Evolutionary conservation across 768 basidiomycete species (phyloP).

Genomic region (Pulveroboletus sp.): DNA sequence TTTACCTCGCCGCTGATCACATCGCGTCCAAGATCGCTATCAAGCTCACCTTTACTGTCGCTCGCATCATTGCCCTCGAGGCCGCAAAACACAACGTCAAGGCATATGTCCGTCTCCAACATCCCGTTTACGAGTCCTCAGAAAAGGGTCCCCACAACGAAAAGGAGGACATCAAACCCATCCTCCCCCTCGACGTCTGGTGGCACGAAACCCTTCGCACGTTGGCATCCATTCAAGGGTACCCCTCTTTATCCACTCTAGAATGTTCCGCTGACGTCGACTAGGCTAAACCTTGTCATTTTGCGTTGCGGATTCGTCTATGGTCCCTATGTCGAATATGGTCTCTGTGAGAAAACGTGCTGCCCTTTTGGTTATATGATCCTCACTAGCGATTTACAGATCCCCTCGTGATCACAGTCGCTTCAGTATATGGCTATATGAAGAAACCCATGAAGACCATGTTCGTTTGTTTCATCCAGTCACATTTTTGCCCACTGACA

Average conservation of each 20-base stretch:
- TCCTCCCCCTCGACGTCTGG: slow-evolving; percentile 72
- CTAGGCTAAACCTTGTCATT: slow-evolving; percentile 77
- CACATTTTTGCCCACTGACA: slow-evolving; percentile 6
- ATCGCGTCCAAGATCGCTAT: slow-evolving; percentile 64
- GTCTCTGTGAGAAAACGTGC: slow-evolving; percentile 48
- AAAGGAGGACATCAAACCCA: slow-evolving; percentile 72
- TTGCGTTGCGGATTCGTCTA: slow-evolving; percentile 74
- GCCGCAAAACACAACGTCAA: slow-evolving; percentile 77
- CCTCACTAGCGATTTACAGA: slow-evolving; percentile 41
- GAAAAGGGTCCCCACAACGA: slow-evolving; percentile 66
- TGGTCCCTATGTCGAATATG: slow-evolving; percentile 76
- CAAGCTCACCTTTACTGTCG: slow-evolving; percentile 66
- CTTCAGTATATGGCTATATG: slow-evolving; percentile 77
- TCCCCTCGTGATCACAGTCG: slow-evolving; percentile 68
- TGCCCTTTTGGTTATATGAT: slow-evolving; percentile 5
- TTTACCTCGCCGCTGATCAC: slow-evolving; percentile 3
- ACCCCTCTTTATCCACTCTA: slow-evolving; percentile 9
- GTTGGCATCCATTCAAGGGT: slow-evolving; percentile 74
- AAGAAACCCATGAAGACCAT: slow-evolving; percentile 84
- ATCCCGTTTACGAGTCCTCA: slow-evolving; percentile 74
- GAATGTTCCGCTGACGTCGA: slow-evolving; percentile 6
- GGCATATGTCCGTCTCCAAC: slow-evolving; percentile 75
- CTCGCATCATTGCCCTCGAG: slow-evolving; percentile 68
- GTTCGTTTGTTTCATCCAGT: slow-evolving; percentile 40
- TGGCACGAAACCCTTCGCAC: slow-evolving; percentile 85